Evolutionary conservation across 2,329 filamentous ascomycete genomes (phyloP).

Genomic region (Pezicula carpinea): DNA sequence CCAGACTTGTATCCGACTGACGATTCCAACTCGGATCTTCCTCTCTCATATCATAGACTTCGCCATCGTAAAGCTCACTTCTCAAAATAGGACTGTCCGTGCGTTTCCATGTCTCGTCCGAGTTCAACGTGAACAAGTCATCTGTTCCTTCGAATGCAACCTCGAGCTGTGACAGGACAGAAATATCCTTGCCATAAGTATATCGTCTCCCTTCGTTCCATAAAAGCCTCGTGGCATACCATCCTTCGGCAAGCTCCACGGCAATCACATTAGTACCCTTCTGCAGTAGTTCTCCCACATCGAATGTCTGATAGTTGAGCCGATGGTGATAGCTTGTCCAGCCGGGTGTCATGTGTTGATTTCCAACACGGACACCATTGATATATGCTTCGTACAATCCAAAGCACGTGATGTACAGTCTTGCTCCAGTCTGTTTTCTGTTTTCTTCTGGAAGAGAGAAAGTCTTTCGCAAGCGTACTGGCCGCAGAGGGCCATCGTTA

Average conservation of each 20-base stretch:
- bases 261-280: slow-evolving; percentile 31
- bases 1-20: neutral
- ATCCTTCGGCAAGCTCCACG: slow-evolving; percentile 43
- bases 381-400: slow-evolving; percentile 30
- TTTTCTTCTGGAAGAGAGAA: slow-evolving; percentile 13
- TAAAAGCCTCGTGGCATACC: slow-evolving; percentile 38
- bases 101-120: slow-evolving; percentile 22
- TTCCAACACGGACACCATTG: slow-evolving; percentile 26
- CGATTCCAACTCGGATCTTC: slow-evolving; percentile 1
- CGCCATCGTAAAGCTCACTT: slow-evolving; percentile 46
- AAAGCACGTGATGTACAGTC: slow-evolving; percentile 29
- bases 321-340: slow-evolving; percentile 28
- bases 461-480: slow-evolving; percentile 28
- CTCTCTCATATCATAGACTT: slow-evolving; percentile 24
- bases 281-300: slow-evolving; percentile 1
- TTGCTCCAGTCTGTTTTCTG: slow-evolving; percentile 11
- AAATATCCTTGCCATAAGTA: slow-evolving; percentile 34
- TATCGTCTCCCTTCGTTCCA: slow-evolving; percentile 27
- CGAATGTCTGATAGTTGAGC: slow-evolving; percentile 8
- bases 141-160: slow-evolving; percentile 12
- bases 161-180: slow-evolving; percentile 26
- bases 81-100: slow-evolving; percentile 2
- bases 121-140: slow-evolving; percentile 9
- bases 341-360: slow-evolving; percentile 31
- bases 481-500: slow-evolving; percentile 20